Evolutionary conservation across 768 basidiomycete species (phyloP), one percentile per base, ranked within the genome.

Genomic region (Leccinum sublutescens): DNA sequence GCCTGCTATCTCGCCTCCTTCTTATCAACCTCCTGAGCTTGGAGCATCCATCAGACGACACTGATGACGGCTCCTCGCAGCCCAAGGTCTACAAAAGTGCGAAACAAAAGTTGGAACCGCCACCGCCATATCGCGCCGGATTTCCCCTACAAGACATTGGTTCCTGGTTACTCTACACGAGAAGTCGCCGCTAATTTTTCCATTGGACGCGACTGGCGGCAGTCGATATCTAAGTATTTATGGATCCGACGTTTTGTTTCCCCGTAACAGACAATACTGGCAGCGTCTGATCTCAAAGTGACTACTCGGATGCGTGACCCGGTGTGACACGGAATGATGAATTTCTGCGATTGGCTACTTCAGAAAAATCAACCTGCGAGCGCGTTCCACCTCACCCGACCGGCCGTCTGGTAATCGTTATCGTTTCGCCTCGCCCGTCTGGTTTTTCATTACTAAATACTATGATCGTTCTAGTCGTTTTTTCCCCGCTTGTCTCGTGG

Each of bases 121-220:
- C 27, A 19, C 17, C 14, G 6, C 31, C 15, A 12, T 15, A 51
- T 11, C 49, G 23, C 5, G 15, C 14, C 11, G 31, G 33, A 34
- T 23, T 19, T 40, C 21, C 38, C 2, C 27, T 19, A 21, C 25
- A 54, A 14, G 45, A 0, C 4, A 6, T 25, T 14, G 12, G 47
- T 55, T 14, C 58, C 62, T 25, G 50, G 29, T 54, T 50, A 56
- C 2, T 50, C 25, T 23, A 54, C 38, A 27, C 50, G n/a, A 27
- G 48, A 47, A 56, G 7, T 12, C 33, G 40, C 49, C 60, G 66
- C 25, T 25, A 59, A 60, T 27, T 58, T 62, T 65, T n/a, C 56
- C 29, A 64, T 68, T 67, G 63, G 63, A 33, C 31, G 53, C 33
- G 27, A 8, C 5, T 15, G 40, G 27, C 23, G 31, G 17, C 3